Percentiles rank a stretch among this genome's conserved stretches.
phyloP scores from a whole-genome alignment of 225 moss, liverwort and hornwort species.

The Neckera pumila region DNA sequence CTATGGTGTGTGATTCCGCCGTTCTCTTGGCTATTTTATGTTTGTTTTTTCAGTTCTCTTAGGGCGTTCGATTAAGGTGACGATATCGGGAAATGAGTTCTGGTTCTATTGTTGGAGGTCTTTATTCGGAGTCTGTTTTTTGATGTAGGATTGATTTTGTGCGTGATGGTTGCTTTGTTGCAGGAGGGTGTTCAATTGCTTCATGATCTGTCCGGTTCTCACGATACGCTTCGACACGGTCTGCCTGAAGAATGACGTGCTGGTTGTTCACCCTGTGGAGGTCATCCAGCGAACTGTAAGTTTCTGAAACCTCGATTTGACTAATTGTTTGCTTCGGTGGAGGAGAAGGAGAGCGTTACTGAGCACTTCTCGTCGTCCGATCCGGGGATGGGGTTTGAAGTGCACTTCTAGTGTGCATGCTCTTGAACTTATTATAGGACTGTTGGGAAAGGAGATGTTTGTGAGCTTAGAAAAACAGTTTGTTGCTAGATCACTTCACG shows the following conservation, averaged over 20 bases:
- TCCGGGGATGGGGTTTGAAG: not conserved
- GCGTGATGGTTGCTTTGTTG: not conserved
- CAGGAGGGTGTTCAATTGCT: slow-evolving; percentile 47
- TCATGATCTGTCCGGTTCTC: slow-evolving; percentile 71
- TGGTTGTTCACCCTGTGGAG: slow-evolving; percentile 59
- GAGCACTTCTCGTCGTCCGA: not conserved
- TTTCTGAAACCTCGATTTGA: not conserved
- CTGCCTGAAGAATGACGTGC: slow-evolving; percentile 73
- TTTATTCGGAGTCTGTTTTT: not conserved
- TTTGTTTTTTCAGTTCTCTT: not conserved
- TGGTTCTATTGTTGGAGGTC: too few species aligned
- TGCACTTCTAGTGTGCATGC: not conserved
- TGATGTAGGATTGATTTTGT: not conserved
- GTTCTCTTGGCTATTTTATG: not conserved
- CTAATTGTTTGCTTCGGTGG: not conserved
- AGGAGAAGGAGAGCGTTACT: not conserved
- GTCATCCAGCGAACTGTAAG: slow-evolving; percentile 69
- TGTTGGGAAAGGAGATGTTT: not conserved
- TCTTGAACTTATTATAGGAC: not conserved
- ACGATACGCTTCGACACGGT: slow-evolving; percentile 73
- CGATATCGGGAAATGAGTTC: not conserved
- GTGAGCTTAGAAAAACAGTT: not conserved
- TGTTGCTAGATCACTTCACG: not conserved
- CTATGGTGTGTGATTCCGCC: not conserved
- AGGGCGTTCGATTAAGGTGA: not conserved